A percentile compares a stretch with the other conserved stretches of the same genome.
Conservation (phyloP, 139 green algal genomes). For the Chlorella sorokiniana region DNA sequence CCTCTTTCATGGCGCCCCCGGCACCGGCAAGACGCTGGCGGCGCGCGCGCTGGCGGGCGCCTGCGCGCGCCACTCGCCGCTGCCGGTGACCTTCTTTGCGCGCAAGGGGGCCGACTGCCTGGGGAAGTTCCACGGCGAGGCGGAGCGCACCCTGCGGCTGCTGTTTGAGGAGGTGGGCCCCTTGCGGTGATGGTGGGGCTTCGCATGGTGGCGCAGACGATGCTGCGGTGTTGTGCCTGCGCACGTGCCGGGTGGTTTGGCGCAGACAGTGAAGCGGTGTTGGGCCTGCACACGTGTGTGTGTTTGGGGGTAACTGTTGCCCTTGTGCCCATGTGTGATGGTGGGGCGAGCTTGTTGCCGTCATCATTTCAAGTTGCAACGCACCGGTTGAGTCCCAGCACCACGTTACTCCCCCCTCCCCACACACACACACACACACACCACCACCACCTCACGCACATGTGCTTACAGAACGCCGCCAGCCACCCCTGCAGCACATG, state of each 20-base stretch:
- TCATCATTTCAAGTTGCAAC: too few species aligned
- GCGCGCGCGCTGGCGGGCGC: conserved; percentile 68
- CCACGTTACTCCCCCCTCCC: too few species aligned
- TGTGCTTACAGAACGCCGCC: too few species aligned
- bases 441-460: not conserved
- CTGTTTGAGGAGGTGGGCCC: conserved; percentile 78
- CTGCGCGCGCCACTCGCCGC: conserved; percentile 41
- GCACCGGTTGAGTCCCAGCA: too few species aligned
- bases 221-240: not conserved
- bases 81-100: conserved; percentile 79
- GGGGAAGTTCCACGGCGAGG: conserved; percentile 89
- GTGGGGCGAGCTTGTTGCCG: too few species aligned
- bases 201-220: not conserved
- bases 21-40: conserved; percentile 77
- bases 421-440: too few species aligned
- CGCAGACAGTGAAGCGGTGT: too few species aligned
- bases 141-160: conserved; percentile 84
- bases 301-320: too few species aligned
- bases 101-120: conserved; percentile 89
- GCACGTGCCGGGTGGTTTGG: too few species aligned
- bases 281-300: too few species aligned
- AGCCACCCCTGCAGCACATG: too few species aligned
- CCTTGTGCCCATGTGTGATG: too few species aligned
- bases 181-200: not conserved
- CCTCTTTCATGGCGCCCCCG: conserved; percentile 67